Conservation (phyloP, 2,329 filamentous ascomycete species). For the Exophiala calicioides region DNA sequence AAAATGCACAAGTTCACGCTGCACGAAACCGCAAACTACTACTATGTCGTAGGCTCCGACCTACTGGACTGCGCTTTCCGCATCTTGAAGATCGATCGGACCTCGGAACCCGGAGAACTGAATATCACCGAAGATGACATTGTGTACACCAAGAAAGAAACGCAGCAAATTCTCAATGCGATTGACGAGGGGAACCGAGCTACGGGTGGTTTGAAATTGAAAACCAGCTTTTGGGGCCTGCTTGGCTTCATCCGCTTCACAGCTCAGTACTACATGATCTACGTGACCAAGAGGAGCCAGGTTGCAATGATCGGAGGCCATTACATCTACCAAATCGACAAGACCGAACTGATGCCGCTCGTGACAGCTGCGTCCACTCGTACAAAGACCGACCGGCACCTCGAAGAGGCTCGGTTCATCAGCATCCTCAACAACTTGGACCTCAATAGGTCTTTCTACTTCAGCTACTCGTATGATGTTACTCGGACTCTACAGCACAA, state of each 20-base stretch:
- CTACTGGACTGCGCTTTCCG: constrained; percentile 85
- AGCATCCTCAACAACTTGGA: constrained; percentile 89
- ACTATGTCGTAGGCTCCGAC: constrained; percentile 92
- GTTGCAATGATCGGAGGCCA: constrained; percentile 96
- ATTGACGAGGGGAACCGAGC: constrained; percentile 94
- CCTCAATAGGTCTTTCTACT: constrained; percentile 89
- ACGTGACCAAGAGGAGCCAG: constrained; percentile 94
- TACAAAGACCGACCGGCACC: constrained; percentile 76
- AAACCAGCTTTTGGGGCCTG: constrained; percentile 82
- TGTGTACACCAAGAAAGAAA: constrained; percentile 87
- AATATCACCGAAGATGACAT: constrained; percentile 92
- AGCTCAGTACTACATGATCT: constrained; percentile 92
- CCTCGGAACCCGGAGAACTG: constrained; percentile 74
- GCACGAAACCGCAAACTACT: constrained; percentile 90
- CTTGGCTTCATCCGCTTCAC: constrained; percentile 96
- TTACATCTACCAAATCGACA: constrained; percentile 93
- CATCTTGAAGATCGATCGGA: constrained; percentile 92
- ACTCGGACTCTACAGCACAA: constrained; percentile 91
- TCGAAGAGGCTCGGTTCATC: constrained; percentile 87
- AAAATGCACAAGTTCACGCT: constrained; percentile 96
- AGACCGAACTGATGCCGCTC: constrained; percentile 85
- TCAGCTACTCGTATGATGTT: constrained; percentile 97
- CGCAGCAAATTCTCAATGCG: constrained; percentile 87
- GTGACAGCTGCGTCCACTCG: constrained; percentile 68
- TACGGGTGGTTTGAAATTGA: constrained; percentile 84